phyloP scores from a whole-genome alignment of 2,329 filamentous ascomycete species.

The Trichocomaceae sp. region DNA sequence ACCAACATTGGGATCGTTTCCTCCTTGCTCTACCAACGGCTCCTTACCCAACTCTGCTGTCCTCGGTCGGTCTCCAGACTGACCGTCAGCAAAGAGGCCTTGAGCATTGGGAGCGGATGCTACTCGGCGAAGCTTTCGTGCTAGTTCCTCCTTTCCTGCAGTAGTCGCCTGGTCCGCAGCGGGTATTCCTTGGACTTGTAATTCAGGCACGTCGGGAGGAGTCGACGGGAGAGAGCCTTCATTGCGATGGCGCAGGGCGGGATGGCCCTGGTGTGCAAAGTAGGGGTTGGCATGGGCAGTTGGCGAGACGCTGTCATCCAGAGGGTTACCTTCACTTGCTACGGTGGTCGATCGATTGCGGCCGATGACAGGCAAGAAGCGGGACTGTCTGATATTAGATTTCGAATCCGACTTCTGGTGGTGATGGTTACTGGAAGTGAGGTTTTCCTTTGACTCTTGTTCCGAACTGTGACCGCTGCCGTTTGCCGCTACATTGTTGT shows the following conservation, averaged over 20 bases:
- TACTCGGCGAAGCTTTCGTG: constrained; percentile 84
- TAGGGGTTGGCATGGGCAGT: constrained; percentile 95
- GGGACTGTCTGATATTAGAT: constrained; percentile 69
- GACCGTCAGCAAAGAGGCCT: constrained; percentile 66
- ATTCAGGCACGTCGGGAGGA: constrained; percentile 78
- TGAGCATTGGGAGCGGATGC: constrained; percentile 96
- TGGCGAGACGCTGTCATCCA: constrained; percentile 84
- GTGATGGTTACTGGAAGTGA: constrained; percentile 36
- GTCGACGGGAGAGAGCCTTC: constrained; percentile 88
- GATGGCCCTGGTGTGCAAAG: constrained; percentile 92
- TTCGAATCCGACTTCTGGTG: constrained; percentile 56
- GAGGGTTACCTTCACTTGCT: constrained; percentile 82
- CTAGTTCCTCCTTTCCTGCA: constrained; percentile 86
- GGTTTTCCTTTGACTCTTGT: constrained; percentile 29
- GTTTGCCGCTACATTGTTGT: constrained; percentile 29
- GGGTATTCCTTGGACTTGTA: constrained; percentile 65
- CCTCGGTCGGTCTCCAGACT: constrained; percentile 62
- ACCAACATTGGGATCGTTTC: constrained; percentile 47
- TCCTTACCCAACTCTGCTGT: constrained; percentile 85
- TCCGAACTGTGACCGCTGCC: constrained; percentile 22
- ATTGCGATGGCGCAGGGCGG: constrained; percentile 88
- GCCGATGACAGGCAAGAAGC: constrained; percentile 81
- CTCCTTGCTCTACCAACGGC: constrained; percentile 57
- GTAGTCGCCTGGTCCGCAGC: constrained; percentile 62
- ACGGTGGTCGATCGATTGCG: constrained; percentile 85